Evolutionary conservation across 345 rosid genomes (phyloP).

Genomic region (Cardamine resedifolia): DNA sequence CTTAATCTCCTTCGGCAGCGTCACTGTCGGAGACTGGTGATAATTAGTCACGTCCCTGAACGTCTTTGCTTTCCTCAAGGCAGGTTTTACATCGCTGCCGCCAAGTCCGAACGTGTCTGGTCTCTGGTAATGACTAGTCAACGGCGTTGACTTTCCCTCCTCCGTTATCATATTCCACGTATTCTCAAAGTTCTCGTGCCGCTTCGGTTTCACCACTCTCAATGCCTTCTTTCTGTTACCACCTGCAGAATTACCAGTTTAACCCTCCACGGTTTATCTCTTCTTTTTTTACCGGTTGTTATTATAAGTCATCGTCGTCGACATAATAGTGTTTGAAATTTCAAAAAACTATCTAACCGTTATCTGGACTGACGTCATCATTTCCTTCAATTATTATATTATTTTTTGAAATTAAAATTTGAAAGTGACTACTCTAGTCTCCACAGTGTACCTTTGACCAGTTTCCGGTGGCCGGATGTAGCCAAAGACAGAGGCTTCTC

Average conservation of each 20-base stretch:
- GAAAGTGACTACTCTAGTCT: background rate
- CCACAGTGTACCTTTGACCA: constrained; percentile 51
- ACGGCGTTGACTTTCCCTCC: constrained; percentile 52
- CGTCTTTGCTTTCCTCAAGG: constrained; percentile 60
- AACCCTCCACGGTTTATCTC: background rate
- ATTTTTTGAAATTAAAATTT: background rate
- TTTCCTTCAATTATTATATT: background rate
- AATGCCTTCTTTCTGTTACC: constrained; percentile 5
- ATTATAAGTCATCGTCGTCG: background rate
- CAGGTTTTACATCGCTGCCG: background rate
- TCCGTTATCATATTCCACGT: constrained; percentile 16
- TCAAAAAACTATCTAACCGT: constrained; percentile 26
- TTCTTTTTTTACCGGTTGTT: background rate
- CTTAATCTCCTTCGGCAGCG: constrained; percentile 40
- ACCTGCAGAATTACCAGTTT: background rate
- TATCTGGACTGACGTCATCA: constrained; percentile 10
- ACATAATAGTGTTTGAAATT: constrained; percentile 6
- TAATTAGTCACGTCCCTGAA: constrained; percentile 63
- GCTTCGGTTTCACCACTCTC: constrained; percentile 33
- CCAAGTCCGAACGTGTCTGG: constrained; percentile 32
- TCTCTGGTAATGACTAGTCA: constrained; percentile 52
- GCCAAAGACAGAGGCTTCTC: constrained; percentile 49
- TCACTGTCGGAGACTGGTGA: constrained; percentile 30
- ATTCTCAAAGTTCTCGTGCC: background rate
- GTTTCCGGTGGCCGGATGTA: constrained; percentile 31